A percentile compares a stretch with the other conserved stretches of the same genome.
These are phyloP conservation scores for Nannizziopsis barbatae DNA, from an alignment of 2,329 filamentous ascomycete species.

Conservation along the genomic window DNA sequence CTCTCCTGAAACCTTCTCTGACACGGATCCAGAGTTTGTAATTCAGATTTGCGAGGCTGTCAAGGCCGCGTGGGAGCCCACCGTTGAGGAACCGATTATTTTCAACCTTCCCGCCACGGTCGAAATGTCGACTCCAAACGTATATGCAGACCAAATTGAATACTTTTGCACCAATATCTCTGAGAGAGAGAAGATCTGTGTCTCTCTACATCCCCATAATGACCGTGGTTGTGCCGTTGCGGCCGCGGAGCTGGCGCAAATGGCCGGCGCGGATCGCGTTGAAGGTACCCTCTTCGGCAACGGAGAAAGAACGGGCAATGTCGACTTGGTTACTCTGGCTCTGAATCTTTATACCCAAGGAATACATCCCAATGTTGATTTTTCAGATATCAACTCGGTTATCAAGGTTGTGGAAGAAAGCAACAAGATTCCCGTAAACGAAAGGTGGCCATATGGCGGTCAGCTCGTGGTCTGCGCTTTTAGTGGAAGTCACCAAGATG, in stretches of 20 bases:
- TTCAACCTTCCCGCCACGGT: constrained; percentile 96
- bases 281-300: constrained; percentile 93
- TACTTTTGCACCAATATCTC: constrained; percentile 82
- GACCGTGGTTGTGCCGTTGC: constrained; percentile 84
- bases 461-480: constrained; percentile 88
- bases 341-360: constrained; percentile 95
- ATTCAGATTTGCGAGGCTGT: constrained; percentile 82
- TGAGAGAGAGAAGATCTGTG: constrained; percentile 74
- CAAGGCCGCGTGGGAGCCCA: constrained; percentile 84
- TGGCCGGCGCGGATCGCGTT: constrained; percentile 90
- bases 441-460: constrained; percentile 79
- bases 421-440: constrained; percentile 90
- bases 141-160: constrained; percentile 93
- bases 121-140: constrained; percentile 86
- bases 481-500: constrained; percentile 85
- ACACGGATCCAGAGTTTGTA: constrained; percentile 73
- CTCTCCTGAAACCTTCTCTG: constrained; percentile 61
- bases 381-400: constrained; percentile 74
- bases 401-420: constrained; percentile 84
- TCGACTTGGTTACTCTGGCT: constrained; percentile 83
- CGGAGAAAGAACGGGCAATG: constrained; percentile 89
- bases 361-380: constrained; percentile 72
- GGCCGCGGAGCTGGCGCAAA: constrained; percentile 82
- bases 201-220: constrained; percentile 90
- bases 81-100: constrained; percentile 69